Base-by-base conservation (phyloP, 495 filamentous ascomycete species). In the Rhypophila decipiens region DNA sequence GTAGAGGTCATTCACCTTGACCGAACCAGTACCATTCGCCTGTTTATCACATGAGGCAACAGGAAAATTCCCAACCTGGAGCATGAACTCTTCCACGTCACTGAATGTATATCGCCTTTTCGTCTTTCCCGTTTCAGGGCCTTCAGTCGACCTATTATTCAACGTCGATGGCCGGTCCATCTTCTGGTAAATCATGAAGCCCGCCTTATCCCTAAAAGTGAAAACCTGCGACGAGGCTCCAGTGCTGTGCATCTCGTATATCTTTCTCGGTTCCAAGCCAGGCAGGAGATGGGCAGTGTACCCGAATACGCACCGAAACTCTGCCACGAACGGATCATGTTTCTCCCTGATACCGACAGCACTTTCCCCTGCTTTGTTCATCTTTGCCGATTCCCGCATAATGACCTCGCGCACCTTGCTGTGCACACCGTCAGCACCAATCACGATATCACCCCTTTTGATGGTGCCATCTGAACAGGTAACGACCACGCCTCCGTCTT, bases 371-470 rank as follows among this genome's bases (percentile, higher is more conserved):
- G 36, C 3, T 17, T 1, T n/a, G 12, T n/a, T 13, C 3, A 9
- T 8, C 8, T 8, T 8, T 10, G 36, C 2, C 11, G 15, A 19
- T 17, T 38, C 7, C 15, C 36, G 36, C 64, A 22, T 48, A 50
- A 20, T 56, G 21, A 63, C 62, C 15, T 67, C 51, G 3, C 75
- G 66, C 10, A 70, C 63, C 7, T 65, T 61, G 39, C 67, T 72
- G 52, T 75, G 68, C 24, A 74, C 67, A 17, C 78, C 77, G 52
- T 80, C 78, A 11, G 68, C 71, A 4, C 75, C 78, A 18, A 80
- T 57, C 22, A 82, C 68, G 24, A 80, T 59, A 44, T 65, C 64
- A 3, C 78, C 77, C 8, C 50, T 38, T 43, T 65, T 62, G 2
- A 58, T 39, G 19, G 57, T 54, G 1, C 76, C 76, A 47, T 77